Evolutionary conservation across 139 green algal genomes (phyloP), one percentile per base, ranked within the genome.

Genomic region (Tetratostichococcus sp.): DNA sequence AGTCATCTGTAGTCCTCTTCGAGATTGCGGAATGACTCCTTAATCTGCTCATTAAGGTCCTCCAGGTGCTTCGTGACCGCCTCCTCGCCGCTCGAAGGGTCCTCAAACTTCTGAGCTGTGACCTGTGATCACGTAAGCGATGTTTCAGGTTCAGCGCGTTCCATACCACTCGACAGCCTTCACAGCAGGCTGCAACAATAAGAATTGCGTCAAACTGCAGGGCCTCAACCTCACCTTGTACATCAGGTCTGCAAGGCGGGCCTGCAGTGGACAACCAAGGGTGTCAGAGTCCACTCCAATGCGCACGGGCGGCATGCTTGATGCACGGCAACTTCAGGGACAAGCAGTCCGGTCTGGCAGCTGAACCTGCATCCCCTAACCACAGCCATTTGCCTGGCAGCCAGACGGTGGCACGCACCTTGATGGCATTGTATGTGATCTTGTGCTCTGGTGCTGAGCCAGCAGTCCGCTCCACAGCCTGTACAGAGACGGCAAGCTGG

Each of bases 351-450:
- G n/a, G n/a, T n/a, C n/a, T n/a, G n/a, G n/a, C n/a, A n/a, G n/a
- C n/a, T n/a, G n/a, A n/a, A n/a, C n/a, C n/a, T n/a, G n/a, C n/a
- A n/a, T n/a, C n/a, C n/a, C n/a, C n/a, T n/a, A n/a, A n/a, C n/a
- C n/a, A n/a, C n/a, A n/a, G n/a, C n/a, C n/a, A n/a, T n/a, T n/a
- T n/a, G n/a, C n/a, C n/a, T n/a, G n/a, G n/a, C n/a, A n/a, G n/a
- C n/a, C n/a, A n/a, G n/a, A n/a, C n/a, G n/a, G n/a, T n/a, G n/a
- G 39, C 39, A 11, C 39, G 6, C 11, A 50, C 76, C 88, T 96
- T 98, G 85, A 99, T 97, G 66, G 98, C 79, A 84, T 97, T 97
- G 86, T 91, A 93, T 1, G 94, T 99, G 78, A 99, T 91, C 75
- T 93, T 93, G 71, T 88, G 76, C 26, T 66, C 30, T 30, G 69